phyloP scores from a whole-genome alignment of 148 eudicot species.

The Mesembryanthemum crystallinum region DNA sequence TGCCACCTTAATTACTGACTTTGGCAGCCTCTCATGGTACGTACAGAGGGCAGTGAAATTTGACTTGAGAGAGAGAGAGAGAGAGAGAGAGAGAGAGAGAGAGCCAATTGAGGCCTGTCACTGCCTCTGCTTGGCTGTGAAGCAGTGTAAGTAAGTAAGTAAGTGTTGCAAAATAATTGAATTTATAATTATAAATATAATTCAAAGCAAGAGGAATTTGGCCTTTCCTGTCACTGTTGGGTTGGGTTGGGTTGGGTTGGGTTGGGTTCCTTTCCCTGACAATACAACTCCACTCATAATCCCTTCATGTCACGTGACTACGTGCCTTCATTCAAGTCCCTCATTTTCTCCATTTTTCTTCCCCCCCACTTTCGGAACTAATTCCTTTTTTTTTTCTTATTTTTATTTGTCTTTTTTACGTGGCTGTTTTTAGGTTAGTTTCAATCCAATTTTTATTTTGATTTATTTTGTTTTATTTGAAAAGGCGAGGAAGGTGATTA shows the following conservation, averaged over 20 bases:
- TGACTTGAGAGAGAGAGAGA: too few relatives aligned
- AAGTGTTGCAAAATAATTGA: neutral
- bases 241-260: neutral
- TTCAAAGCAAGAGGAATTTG: neutral
- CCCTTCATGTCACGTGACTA: constrained; percentile 24
- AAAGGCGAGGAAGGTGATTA: too few relatives aligned
- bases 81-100: too few relatives aligned
- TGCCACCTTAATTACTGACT: too few relatives aligned
- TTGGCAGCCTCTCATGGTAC: too few relatives aligned
- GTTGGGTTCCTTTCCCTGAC: too few relatives aligned
- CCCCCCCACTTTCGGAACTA: neutral
- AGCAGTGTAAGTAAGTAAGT: neutral
- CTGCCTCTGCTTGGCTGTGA: neutral
- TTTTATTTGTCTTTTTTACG: neutral
- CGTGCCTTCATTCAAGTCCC: constrained; percentile 17
- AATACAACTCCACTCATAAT: too few relatives aligned
- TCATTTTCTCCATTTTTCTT: neutral
- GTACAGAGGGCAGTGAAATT: too few relatives aligned
- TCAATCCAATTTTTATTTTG: too few relatives aligned
- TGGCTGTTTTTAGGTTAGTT: neutral
- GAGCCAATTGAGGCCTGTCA: too few relatives aligned
- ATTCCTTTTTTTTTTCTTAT: neutral
- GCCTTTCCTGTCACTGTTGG: constrained; percentile 10
- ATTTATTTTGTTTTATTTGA: neutral
- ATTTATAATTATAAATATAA: too few relatives aligned